These are phyloP conservation scores for Verbena officinalis DNA, from an alignment of 257 asterid species.

Conservation along the genomic window DNA sequence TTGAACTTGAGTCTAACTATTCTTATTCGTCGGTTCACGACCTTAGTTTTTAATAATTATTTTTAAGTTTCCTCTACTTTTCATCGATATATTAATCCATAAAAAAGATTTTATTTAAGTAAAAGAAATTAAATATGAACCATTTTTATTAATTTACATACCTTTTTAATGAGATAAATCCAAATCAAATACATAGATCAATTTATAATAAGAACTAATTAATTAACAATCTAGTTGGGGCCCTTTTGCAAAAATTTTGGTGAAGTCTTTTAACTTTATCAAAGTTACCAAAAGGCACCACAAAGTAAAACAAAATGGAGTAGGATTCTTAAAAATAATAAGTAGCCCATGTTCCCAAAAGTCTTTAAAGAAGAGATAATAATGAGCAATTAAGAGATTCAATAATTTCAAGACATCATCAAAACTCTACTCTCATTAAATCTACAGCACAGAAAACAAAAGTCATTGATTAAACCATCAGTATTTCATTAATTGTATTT, in stretches of 20 bases:
- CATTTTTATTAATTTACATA: neutral
- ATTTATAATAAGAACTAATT: too few species aligned
- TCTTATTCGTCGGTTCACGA: too few species aligned
- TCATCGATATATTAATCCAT: too few species aligned
- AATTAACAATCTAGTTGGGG: too few species aligned
- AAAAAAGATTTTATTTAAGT: too few species aligned
- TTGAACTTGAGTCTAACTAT: too few species aligned
- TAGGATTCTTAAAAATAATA: slow-evolving; percentile 40
- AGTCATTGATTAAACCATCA: slow-evolving; percentile 4
- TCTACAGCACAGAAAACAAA: slow-evolving; percentile 31
- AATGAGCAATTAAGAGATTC: slow-evolving; percentile 45
- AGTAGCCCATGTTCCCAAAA: slow-evolving; percentile 65
- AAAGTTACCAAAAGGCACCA: slow-evolving; percentile 29
- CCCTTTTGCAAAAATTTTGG: slow-evolving; percentile 12
- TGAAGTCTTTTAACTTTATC: slow-evolving; percentile 41
- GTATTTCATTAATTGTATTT: too few species aligned
- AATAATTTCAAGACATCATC: slow-evolving; percentile 58
- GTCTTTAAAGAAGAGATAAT: slow-evolving; percentile 42
- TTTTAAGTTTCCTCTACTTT: too few species aligned
- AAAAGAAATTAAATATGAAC: neutral
- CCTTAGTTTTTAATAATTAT: too few species aligned
- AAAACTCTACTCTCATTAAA: slow-evolving; percentile 47
- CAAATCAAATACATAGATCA: too few species aligned
- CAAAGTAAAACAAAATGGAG: slow-evolving; percentile 28
- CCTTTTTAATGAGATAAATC: slow-evolving; percentile 9